Evolutionary conservation across 768 basidiomycete genomes (phyloP).

Genomic region (Dentipellis sp.): DNA sequence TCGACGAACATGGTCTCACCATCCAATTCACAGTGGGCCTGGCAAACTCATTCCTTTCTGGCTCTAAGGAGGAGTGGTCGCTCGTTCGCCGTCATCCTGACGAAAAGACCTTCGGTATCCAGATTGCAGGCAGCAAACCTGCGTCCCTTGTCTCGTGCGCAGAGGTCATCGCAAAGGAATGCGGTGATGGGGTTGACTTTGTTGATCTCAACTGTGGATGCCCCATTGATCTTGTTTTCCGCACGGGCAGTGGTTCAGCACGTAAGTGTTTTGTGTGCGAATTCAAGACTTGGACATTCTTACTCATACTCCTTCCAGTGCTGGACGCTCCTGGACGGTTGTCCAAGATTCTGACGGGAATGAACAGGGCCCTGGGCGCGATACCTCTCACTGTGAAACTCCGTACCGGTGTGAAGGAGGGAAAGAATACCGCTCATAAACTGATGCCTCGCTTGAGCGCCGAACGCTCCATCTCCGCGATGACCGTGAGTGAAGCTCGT

Average conservation of each 20-base stretch:
- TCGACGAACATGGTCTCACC: background rate
- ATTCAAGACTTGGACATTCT: background rate
- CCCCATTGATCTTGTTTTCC: constrained; percentile 94
- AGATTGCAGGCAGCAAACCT: constrained; percentile 87
- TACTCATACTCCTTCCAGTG: constrained; percentile 36
- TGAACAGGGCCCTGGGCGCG: constrained; percentile 85
- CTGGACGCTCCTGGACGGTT: constrained; percentile 77
- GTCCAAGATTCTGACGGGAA: constrained; percentile 81
- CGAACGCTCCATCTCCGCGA: constrained; percentile 44
- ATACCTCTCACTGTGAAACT: constrained; percentile 87
- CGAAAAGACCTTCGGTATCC: constrained; percentile 83
- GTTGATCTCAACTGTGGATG: constrained; percentile 96
- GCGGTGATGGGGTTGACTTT: constrained; percentile 66
- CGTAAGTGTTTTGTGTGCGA: constrained; percentile 37
- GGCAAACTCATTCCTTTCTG: constrained; percentile 80
- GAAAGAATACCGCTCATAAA: constrained; percentile 79
- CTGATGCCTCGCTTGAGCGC: constrained; percentile 69
- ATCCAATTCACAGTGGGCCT: constrained; percentile 66
- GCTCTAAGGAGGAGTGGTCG: constrained; percentile 93
- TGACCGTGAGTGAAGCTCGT: constrained; percentile 33
- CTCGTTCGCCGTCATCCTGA: constrained; percentile 82
- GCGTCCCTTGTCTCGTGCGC: constrained; percentile 69
- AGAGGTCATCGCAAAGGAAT: constrained; percentile 69
- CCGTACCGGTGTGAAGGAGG: constrained; percentile 90
- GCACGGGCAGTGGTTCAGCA: constrained; percentile 83